Conservation (phyloP, 257 asterid species). For the Euphrasia confusa region DNA sequence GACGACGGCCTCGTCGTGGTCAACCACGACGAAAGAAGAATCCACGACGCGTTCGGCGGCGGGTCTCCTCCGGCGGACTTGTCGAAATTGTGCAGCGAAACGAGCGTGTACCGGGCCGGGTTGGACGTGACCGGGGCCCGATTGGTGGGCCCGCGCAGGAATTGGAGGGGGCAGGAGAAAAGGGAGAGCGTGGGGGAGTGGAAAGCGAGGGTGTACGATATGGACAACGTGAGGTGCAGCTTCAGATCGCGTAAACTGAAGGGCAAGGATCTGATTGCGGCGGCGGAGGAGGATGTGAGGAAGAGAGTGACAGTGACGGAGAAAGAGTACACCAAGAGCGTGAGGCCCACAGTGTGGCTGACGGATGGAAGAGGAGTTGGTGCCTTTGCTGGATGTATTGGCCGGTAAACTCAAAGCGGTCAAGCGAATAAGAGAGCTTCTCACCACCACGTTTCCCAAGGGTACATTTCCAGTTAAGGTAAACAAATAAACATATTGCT, state of each 20-base stretch:
- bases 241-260: slow-evolving; percentile 80
- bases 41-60: slow-evolving; percentile 86
- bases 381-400: slow-evolving; percentile 85
- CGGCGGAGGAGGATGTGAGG: too few relatives aligned
- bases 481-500: too few relatives aligned
- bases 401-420: slow-evolving; percentile 87
- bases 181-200: slow-evolving; percentile 71
- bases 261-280: too few relatives aligned
- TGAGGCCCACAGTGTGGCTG: slow-evolving; percentile 79
- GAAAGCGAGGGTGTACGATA: slow-evolving; percentile 89
- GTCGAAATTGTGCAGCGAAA: too few relatives aligned
- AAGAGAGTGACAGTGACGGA: slow-evolving; percentile 30
- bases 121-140: slow-evolving; percentile 91
- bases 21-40: slow-evolving; percentile 81
- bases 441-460: slow-evolving; percentile 86
- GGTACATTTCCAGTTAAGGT: slow-evolving; percentile 82
- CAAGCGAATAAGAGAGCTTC: slow-evolving; percentile 87
- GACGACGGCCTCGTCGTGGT: slow-evolving; percentile 74
- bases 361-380: slow-evolving; percentile 91
- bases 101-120: slow-evolving; percentile 89
- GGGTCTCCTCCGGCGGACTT: too few relatives aligned
- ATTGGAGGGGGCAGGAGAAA: slow-evolving; percentile 90
- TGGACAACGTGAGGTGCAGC: slow-evolving; percentile 69
- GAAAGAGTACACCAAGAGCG: slow-evolving; percentile 68
- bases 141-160: slow-evolving; percentile 57